Evolutionary conservation across 1,284 basidiomycete genomes (phyloP).

Genomic region (Ustilago bromivora): DNA sequence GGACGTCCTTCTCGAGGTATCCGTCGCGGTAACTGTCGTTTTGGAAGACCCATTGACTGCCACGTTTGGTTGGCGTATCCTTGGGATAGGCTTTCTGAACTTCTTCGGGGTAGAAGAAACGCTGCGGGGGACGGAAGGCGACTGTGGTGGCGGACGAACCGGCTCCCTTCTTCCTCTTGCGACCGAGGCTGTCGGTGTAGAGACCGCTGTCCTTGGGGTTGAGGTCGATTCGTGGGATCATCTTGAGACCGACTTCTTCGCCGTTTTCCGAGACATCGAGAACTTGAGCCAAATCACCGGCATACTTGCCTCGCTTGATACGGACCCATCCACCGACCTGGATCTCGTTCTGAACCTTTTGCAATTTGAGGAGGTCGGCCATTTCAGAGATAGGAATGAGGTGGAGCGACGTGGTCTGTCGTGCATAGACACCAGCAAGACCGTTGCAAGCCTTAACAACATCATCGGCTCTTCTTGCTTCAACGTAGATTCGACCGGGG

Average conservation of each 20-base stretch:
- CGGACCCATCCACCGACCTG: constrained; percentile 93
- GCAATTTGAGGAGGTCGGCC: constrained; percentile 94
- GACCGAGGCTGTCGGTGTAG: constrained; percentile 70
- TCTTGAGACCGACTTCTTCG: constrained; percentile 91
- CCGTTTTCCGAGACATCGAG: constrained; percentile 93
- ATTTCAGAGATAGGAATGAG: constrained; percentile 98
- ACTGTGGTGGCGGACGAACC: constrained; percentile 58
- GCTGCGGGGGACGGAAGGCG: constrained; percentile 84
- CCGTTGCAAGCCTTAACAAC: constrained; percentile 88
- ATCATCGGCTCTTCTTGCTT: constrained; percentile 87
- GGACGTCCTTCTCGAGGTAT: constrained; percentile 96
- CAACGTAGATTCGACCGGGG: constrained; percentile 94
- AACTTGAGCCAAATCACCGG: constrained; percentile 94
- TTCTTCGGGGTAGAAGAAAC: constrained; percentile 94
- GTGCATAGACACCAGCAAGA: constrained; percentile 86
- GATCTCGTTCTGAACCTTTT: constrained; percentile 89
- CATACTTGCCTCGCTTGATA: constrained; percentile 91
- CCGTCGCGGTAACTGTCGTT: constrained; percentile 94
- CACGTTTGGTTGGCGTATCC: constrained; percentile 73
- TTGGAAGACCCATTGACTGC: constrained; percentile 75
- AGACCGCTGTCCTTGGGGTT: constrained; percentile 72
- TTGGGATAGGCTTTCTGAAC: constrained; percentile 87
- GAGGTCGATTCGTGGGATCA: constrained; percentile 95
- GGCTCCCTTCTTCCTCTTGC: constrained; percentile 68
- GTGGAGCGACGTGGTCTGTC: constrained; percentile 76